Conservation (phyloP, 1,284 basidiomycete genomes). For the Lignosus rhinocerotis region DNA sequence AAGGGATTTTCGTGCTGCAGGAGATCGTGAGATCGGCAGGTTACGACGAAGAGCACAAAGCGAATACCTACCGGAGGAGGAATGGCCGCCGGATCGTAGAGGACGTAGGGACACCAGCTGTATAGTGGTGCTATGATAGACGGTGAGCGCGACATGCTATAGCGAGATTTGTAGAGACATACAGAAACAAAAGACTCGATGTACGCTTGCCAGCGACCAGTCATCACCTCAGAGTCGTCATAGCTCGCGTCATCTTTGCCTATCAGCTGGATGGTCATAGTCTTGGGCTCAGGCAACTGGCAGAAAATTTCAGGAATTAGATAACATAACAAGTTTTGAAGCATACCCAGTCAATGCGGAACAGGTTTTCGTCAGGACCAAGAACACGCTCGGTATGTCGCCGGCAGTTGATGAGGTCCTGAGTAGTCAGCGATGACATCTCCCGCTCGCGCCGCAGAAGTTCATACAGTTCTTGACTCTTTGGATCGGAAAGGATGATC, state of each 20-base stretch:
- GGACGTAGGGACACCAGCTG: slow-evolving; percentile 47
- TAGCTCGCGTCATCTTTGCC: slow-evolving; percentile 88
- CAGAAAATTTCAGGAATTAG: slow-evolving; percentile 10
- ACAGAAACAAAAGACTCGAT: slow-evolving; percentile 87
- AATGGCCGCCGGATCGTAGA: slow-evolving; percentile 68
- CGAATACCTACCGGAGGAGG: slow-evolving; percentile 61
- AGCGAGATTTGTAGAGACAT: slow-evolving; percentile 26
- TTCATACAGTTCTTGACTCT: slow-evolving; percentile 84
- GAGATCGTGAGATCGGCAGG: background rate
- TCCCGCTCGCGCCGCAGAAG: slow-evolving; percentile 80
- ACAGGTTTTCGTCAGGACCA: slow-evolving; percentile 89
- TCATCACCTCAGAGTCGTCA: slow-evolving; percentile 83
- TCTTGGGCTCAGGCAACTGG: slow-evolving; percentile 70
- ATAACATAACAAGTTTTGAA: background rate
- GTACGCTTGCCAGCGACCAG: slow-evolving; percentile 88
- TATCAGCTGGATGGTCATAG: slow-evolving; percentile 83
- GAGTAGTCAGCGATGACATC: slow-evolving; percentile 61
- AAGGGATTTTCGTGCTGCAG: slow-evolving; percentile 19
- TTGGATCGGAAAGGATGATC: slow-evolving; percentile 74
- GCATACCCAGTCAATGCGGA: slow-evolving; percentile 89
- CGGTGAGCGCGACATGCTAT: background rate
- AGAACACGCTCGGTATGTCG: slow-evolving; percentile 82
- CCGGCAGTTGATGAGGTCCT: slow-evolving; percentile 85
- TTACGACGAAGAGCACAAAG: background rate
- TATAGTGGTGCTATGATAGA: slow-evolving; percentile 46